Evolutionary conservation across 805 yeast species (phyloP), one percentile per base, ranked within the genome.

Genomic region (Sugiyamaella mastotermitis): DNA sequence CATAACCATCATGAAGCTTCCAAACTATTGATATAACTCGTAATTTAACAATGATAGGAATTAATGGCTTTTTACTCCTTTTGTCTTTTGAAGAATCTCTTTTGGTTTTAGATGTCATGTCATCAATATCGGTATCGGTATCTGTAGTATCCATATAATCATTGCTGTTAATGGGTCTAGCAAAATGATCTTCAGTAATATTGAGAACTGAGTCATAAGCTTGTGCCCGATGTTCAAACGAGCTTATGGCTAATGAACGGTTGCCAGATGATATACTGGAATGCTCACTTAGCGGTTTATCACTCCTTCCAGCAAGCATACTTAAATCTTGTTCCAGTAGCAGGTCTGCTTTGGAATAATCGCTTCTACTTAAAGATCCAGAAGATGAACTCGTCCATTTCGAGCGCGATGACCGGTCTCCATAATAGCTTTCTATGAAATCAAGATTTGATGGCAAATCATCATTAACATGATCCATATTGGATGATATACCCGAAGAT

Each of bases 1-100:
- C 97, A 54, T 80, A 92, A 0, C 99, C 99, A 62, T 92, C 98
- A 56, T 73, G 78, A 14, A 90, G 60, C 40, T 61, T 54, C 65
- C 66, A 64, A 7, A 51, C 41, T 3, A 56, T 33, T 11, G 36
- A 25, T 5, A 38, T 15, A 13, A 32, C 21, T 19, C 32, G 10
- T 4, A 25, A 9, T 20, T 25, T 29, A 3, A 36, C 21, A 14
- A 25, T 18, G 15, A 28, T 37, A 3, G 18, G 32, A 6, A 27
- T 27, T 13, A 17, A 11, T 5, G 30, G 17, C 15, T 14, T 27
- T 27, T 11, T 10, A 27, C 30, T 26, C 29, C 24, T 7, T 4
- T n/a, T 7, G n/a, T 26, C 33, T 11, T 29, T 21, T 9, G 35
- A 10, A 3, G 38, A 20, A 10, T 10, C 11, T 6, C 5, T n/a